These are phyloP conservation scores for Backusella tuberculispora DNA, from an alignment of 192 early-diverging fungal genomes.

Conservation along the genomic window DNA sequence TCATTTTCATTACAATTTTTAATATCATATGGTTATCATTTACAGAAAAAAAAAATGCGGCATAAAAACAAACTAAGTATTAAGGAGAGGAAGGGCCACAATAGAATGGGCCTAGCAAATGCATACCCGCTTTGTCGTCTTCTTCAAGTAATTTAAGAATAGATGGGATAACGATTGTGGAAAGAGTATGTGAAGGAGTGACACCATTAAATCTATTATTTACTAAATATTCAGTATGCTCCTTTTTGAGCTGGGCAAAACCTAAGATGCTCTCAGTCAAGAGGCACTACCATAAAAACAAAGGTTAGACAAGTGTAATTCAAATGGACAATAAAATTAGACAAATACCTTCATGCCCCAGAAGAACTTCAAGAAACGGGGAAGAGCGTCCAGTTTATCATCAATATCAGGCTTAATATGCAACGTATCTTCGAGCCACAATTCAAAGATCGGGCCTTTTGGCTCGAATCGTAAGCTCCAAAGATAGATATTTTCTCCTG, in stretches of 20 bases:
- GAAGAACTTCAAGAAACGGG: slow-evolving; percentile 21
- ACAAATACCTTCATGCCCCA: slow-evolving; percentile 23
- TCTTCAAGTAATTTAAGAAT: slow-evolving; percentile 19
- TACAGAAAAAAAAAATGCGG: background rate
- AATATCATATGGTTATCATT: slow-evolving; percentile 6
- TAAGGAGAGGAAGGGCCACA: slow-evolving; percentile 15
- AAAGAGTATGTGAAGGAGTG: slow-evolving; percentile 18
- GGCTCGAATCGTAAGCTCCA: slow-evolving; percentile 17
- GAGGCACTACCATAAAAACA: slow-evolving; percentile 20
- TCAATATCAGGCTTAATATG: slow-evolving; percentile 16
- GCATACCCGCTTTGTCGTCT: slow-evolving; percentile 21
- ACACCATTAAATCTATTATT: slow-evolving; percentile 16
- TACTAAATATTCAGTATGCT: slow-evolving; percentile 19
- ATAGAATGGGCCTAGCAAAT: slow-evolving; percentile 14
- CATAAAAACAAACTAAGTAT: slow-evolving; percentile 18
- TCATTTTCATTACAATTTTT: background rate
- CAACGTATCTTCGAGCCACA: slow-evolving; percentile 17
- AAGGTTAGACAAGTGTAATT: slow-evolving; percentile 20
- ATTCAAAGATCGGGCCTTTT: slow-evolving; percentile 20
- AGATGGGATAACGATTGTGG: slow-evolving; percentile 18
- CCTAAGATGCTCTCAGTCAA: slow-evolving; percentile 13
- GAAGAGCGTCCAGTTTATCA: slow-evolving; percentile 19
- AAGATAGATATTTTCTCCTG: slow-evolving; percentile 14
- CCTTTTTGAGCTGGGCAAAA: slow-evolving; percentile 14
- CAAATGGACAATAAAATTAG: slow-evolving; percentile 17